Evolutionary conservation across 164 flowering plant species (phyloP), one percentile per base, ranked within the genome.

Genomic region (Malania oleifera): DNA sequence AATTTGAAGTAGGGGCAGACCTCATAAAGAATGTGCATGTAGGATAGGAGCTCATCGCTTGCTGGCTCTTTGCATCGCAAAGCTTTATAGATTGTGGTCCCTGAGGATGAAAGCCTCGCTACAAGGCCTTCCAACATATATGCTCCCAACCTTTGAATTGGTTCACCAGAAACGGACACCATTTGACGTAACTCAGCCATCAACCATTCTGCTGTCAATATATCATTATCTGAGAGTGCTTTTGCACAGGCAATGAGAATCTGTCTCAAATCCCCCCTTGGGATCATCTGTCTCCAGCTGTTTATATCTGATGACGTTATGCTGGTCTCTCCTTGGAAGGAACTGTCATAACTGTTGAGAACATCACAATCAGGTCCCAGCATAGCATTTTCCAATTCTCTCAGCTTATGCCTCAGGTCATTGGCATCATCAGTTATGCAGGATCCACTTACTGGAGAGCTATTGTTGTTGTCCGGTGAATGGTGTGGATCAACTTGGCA

Each of bases 1-100:
- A 81, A 81, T 48, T 81, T 81, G 65, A 78, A 81, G 67, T 78
- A 81, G 3, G 85, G 85, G 52, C 85, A 81, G 18, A 72, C 75
- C 67, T 81, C 82, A 26, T 73, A 74, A 1, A 81, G 78, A 57
- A 70, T 66, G 68, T 77, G 77, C 82, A 71, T 80, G 61, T 78
- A 74, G 3, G 81, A 77, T 28, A 77, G 67, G 10, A 77, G 73
- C 12, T 72, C 79, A 14, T 64, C 24, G n/a, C 76, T 73, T 5
- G 68, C 73, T 1, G 80, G 81, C 27, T 77, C 77, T 56, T 68
- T 72, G 74, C 79, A 72, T 40, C 67, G 67, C 55, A 80, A 61
- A 13, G 72, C 57, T 38, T 71, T 75, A 66, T 57, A 78, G 37
- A 78, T 81, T 26, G 69, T 63, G 38, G 73, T 76, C 38, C 82